These are phyloP conservation scores for Colletotrichum orchidophilum DNA, from an alignment of 2,329 filamentous ascomycete genomes.

Conservation along the genomic window DNA sequence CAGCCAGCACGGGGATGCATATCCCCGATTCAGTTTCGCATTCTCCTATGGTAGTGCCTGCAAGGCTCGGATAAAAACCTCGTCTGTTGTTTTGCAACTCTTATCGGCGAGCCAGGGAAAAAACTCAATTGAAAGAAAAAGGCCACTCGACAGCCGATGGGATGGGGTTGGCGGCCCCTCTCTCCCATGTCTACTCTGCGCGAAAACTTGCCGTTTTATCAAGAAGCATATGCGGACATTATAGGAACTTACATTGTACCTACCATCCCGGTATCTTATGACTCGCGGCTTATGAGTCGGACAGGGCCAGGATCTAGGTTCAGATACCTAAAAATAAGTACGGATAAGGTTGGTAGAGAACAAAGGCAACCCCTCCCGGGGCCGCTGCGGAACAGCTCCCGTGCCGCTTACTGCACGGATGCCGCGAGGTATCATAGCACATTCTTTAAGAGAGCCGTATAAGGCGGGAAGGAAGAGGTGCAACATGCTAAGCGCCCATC, in stretches of 20 bases:
- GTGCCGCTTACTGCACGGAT: not conserved
- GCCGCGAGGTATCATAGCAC: not conserved
- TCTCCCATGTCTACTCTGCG: not conserved
- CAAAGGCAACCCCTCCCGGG: not conserved
- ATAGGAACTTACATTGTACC: too few species aligned
- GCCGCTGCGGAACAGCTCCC: not conserved
- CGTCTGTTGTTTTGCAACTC: too few species aligned
- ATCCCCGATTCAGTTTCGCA: not conserved
- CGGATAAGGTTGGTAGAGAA: too few species aligned
- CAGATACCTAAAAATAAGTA: too few species aligned
- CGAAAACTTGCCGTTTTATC: not conserved
- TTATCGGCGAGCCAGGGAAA: not conserved
- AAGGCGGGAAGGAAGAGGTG: not conserved
- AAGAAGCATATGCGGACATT: too few species aligned
- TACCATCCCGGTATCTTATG: not conserved
- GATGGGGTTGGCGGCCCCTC: not conserved
- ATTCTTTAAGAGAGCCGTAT: not conserved
- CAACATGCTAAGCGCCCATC: too few species aligned
- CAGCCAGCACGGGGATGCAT: not conserved
- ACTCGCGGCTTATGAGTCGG: constrained; percentile 10
- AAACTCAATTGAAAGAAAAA: not conserved
- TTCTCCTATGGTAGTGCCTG: not conserved
- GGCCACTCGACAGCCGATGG: not conserved
- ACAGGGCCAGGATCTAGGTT: not conserved
- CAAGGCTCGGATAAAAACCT: not conserved